Percentiles rank a stretch among this genome's conserved stretches.
Conservation (phyloP, 805 yeast species). For the Starmerella apis region DNA sequence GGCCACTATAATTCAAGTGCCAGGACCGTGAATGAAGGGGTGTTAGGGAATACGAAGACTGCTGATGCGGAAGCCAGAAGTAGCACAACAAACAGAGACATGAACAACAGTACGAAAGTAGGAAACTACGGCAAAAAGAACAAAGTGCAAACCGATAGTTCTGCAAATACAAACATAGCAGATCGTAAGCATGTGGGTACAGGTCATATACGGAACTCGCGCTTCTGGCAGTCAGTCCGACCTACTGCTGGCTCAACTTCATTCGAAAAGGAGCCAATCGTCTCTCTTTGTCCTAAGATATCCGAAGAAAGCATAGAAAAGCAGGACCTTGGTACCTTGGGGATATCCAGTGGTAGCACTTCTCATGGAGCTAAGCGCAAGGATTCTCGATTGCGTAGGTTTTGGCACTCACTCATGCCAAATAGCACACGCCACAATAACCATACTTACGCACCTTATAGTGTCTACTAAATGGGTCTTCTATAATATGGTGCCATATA, state of each 20-base stretch:
- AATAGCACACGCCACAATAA: background rate
- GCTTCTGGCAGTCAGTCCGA: background rate
- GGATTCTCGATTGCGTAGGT: slow-evolving; percentile 1
- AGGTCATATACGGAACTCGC: background rate
- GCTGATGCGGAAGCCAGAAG: too few relatives aligned
- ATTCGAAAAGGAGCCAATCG: background rate
- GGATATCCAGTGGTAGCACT: background rate
- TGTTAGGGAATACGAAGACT: too few relatives aligned
- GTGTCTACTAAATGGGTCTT: background rate
- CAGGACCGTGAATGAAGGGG: too few relatives aligned
- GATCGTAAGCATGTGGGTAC: background rate
- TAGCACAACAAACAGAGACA: too few relatives aligned
- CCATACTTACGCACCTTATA: background rate
- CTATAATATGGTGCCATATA: background rate
- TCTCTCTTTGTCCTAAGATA: too few relatives aligned
- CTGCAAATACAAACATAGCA: background rate
- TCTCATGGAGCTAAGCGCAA: background rate
- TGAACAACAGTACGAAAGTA: too few relatives aligned
- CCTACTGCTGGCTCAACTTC: background rate
- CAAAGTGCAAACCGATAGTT: background rate
- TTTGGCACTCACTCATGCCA: background rate
- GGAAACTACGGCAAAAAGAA: background rate
- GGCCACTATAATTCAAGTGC: too few relatives aligned
- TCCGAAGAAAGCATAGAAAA: too few relatives aligned
- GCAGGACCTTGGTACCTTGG: too few relatives aligned